phyloP scores from a whole-genome alignment of 2,329 filamentous ascomycete genomes.

The Cylindrodendrum hubeiense region DNA sequence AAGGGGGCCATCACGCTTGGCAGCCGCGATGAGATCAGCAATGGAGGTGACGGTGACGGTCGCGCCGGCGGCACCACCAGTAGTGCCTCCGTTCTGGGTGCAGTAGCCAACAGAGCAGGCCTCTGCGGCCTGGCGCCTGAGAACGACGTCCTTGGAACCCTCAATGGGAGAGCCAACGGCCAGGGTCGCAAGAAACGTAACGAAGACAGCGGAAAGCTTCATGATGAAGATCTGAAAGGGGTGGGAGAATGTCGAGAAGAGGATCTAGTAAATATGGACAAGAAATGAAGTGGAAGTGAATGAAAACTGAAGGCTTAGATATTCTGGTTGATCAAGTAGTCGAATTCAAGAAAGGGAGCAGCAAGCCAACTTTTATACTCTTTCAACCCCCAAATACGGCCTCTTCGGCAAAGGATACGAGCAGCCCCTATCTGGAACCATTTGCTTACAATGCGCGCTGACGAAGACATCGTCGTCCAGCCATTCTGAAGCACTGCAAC shows the following conservation, averaged over 20 bases:
- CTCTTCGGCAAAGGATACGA: not conserved
- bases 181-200: slow-evolving; percentile 30
- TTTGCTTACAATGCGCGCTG: not conserved
- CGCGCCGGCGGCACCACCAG: slow-evolving; percentile 44
- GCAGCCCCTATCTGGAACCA: not conserved
- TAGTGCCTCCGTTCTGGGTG: slow-evolving; percentile 49
- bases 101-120: slow-evolving; percentile 52
- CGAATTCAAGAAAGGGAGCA: not conserved
- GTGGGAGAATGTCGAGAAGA: not conserved
- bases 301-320: not conserved
- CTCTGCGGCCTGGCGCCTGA: slow-evolving; percentile 62
- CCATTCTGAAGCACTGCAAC: not conserved
- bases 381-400: not conserved
- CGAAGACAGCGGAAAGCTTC: slow-evolving; percentile 31
- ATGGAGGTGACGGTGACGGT: slow-evolving; percentile 46
- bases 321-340: not conserved
- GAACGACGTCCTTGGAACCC: slow-evolving; percentile 14
- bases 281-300: not conserved
- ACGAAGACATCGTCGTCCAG: not conserved
- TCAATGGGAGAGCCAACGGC: slow-evolving; percentile 32
- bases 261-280: not conserved
- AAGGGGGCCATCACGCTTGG: slow-evolving; percentile 40
- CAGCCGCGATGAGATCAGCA: slow-evolving; percentile 43
- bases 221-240: slow-evolving; percentile 12
- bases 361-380: not conserved